Percentiles rank a stretch among this genome's conserved stretches.
Evolutionary conservation across 257 asterid genomes (phyloP).

Genomic region (Fraxinus quadrangulata): DNA sequence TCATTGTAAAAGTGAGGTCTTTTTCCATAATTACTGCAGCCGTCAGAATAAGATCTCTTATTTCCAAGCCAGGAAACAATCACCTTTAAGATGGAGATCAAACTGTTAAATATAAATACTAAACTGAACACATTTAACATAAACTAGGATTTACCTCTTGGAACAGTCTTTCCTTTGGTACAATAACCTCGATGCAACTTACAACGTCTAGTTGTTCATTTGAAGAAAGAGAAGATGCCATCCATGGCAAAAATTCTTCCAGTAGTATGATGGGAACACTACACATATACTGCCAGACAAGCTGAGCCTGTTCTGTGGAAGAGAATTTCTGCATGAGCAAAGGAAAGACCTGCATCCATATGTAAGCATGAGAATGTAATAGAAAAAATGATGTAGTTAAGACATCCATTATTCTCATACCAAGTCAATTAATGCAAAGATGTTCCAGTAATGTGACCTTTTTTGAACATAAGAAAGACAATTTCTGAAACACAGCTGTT

Average conservation of each 20-base stretch:
- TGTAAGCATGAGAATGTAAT: conserved; percentile 14
- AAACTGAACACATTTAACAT: conserved; percentile 20
- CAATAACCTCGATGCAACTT: conserved; percentile 52
- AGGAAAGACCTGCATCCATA: conserved; percentile 70
- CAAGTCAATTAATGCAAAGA: conserved; percentile 3
- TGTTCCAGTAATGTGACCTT: conserved; percentile 6
- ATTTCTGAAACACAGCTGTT: not conserved
- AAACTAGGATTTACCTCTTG: conserved; percentile 60
- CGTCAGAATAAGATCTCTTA: conserved; percentile 38
- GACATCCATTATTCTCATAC: not conserved
- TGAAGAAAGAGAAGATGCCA: conserved; percentile 51
- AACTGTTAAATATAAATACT: conserved; percentile 34
- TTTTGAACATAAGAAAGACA: not conserved
- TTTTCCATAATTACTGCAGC: conserved; percentile 38
- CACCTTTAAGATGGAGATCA: conserved; percentile 49
- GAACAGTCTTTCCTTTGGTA: conserved; percentile 66
- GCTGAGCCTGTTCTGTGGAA: conserved; percentile 66
- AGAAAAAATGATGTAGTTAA: not conserved
- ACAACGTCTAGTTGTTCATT: conserved; percentile 54
- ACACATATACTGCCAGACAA: conserved; percentile 83
- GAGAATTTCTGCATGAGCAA: conserved; percentile 57
- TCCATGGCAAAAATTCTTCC: conserved; percentile 81
- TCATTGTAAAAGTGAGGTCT: conserved; percentile 54
- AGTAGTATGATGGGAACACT: conserved; percentile 67
- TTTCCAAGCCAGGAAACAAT: conserved; percentile 68